Base-by-base conservation (phyloP, 2,329 filamentous ascomycete species). In the Leptographium lundbergii region DNA sequence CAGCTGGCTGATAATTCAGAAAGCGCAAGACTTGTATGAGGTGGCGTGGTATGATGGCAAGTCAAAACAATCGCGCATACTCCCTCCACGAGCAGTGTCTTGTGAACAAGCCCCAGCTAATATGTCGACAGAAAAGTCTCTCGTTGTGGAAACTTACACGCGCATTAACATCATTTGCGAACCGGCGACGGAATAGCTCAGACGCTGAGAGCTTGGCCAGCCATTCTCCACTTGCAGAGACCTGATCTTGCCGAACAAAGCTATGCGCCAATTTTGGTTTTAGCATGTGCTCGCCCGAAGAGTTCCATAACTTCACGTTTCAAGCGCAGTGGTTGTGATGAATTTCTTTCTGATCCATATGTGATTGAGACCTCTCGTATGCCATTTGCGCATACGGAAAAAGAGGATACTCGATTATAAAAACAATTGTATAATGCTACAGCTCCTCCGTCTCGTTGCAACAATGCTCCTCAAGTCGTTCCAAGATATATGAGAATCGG, bases 31-130 rank as follows among this genome's bases (percentile, higher is more conserved):
- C 19, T 65, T 59, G 54, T 74, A 69, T 69, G 61, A 61, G 34
- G 66, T 73, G 29, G 71, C 69, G 59, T 74, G 72, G 71, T 70
- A 70, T 50, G 69, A 70, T 61, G 69, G 72, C 72, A 59, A 64
- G 72, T 66, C 14, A 52, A 6, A n/a, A 19, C 47, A 13, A 42
- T 32, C 54, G 51, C 50, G 39, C 59, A 57, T 59, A 58, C n/a
- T 56, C n/a, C n/a, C 36, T 60, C 27, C 7, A 25, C 22, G 9
- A 13, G 36, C 36, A 1, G 39, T 19, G 11, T 34, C 32, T 34
- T 34, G 27, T 7, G 32, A 34, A 34, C 2, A 34, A 10, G 6
- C 32, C 6, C 10, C 32, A 34, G 9, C 45, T 48, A 4, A 22
- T n/a, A 10, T 48, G 14, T 1, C 25, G 48, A 14, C 45, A 69